A percentile compares a stretch with the other conserved stretches of the same genome.
These are phyloP conservation scores for Dryas octopetala DNA, from an alignment of 306 rosid species.

Conservation along the genomic window DNA sequence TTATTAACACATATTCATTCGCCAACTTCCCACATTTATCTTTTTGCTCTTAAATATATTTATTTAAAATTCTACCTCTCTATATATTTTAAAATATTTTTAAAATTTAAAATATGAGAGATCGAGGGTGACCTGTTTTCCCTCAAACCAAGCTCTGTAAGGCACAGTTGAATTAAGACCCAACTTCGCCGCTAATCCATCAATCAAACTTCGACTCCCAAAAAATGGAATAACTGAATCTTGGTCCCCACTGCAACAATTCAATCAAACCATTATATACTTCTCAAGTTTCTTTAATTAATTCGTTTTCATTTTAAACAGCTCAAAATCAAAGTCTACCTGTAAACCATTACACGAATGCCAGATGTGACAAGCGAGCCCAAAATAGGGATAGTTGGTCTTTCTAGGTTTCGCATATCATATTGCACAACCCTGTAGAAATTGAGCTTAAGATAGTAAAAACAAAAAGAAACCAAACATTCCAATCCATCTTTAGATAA, in stretches of 20 bases:
- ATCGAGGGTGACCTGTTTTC: conserved; percentile 28
- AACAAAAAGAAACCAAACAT: neutral
- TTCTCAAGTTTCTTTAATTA: too few relatives aligned
- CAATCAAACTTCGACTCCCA: conserved; percentile 42
- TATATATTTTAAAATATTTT: neutral
- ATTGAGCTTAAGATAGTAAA: neutral
- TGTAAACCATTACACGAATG: neutral
- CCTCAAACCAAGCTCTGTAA: conserved; percentile 35
- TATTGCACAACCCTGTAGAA: neutral
- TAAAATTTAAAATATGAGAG: neutral
- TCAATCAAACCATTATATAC: neutral
- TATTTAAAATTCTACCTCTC: neutral
- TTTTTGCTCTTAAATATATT: neutral
- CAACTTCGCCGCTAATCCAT: conserved; percentile 35
- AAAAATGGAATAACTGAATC: conserved; percentile 47
- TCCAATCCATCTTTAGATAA: neutral
- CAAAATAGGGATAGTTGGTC: neutral
- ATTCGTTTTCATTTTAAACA: neutral
- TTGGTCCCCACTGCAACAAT: conserved; percentile 38
- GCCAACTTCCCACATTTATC: too few relatives aligned
- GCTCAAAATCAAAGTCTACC: neutral
- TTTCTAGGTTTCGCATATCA: neutral
- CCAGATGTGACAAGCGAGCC: conserved; percentile 2
- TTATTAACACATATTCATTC: too few relatives aligned
- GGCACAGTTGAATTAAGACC: conserved; percentile 31